phyloP scores from a whole-genome alignment of 1,284 basidiomycete genomes.

The Earliella scabrosa region DNA sequence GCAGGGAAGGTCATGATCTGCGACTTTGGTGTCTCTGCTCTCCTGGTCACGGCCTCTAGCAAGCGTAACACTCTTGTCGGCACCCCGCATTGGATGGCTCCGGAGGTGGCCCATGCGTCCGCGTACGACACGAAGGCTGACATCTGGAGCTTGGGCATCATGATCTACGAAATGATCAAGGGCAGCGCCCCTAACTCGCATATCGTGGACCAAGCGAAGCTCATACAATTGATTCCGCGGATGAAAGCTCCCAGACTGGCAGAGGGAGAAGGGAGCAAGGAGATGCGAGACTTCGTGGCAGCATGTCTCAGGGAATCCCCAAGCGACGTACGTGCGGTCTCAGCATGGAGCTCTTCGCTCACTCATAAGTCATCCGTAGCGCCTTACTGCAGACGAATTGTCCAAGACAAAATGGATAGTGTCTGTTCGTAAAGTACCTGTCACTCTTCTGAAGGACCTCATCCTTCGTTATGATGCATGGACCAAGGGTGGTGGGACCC shows the following conservation, averaged over 20 bases:
- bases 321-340: conserved; percentile 58
- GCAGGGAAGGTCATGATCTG: conserved; percentile 91
- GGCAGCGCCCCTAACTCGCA: conserved; percentile 92
- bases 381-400: conserved; percentile 90
- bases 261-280: conserved; percentile 81
- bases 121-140: conserved; percentile 96
- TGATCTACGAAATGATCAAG: conserved; percentile 94
- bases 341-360: conserved; percentile 2
- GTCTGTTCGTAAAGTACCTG: conserved; percentile 67
- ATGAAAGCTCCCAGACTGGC: conserved; percentile 82
- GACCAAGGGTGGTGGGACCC: conserved; percentile 80
- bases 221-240: conserved; percentile 90
- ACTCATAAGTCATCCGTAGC: conserved; percentile 46
- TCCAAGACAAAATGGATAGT: conserved; percentile 95
- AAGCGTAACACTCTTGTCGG: conserved; percentile 96
- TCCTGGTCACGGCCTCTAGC: conserved; percentile 84
- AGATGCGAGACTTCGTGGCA: conserved; percentile 90
- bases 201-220: conserved; percentile 82
- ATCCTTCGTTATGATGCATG: conserved; percentile 77
- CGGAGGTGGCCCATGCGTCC: conserved; percentile 90
- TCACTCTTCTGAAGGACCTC: conserved; percentile 83
- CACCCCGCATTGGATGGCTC: conserved; percentile 99
- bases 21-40: conserved; percentile 96
- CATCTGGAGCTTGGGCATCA: conserved; percentile 96
- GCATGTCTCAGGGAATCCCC: conserved; percentile 88